Conservation (phyloP, 2,329 filamentous ascomycete species). For the Cladophialophora exuberans region DNA sequence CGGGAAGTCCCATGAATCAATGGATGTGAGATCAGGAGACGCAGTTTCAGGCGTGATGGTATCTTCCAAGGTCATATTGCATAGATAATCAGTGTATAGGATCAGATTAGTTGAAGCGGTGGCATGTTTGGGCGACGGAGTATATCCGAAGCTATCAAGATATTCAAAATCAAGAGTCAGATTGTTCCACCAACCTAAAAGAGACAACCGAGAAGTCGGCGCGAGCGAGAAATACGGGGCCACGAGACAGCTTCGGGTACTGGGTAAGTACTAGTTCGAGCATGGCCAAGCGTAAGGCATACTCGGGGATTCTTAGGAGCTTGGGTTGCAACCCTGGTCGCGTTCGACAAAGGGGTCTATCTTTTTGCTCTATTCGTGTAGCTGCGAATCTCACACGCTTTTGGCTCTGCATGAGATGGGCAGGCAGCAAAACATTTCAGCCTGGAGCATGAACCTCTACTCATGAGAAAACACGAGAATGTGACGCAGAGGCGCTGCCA, state of each 20-base stretch:
- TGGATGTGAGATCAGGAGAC: conserved; percentile 16
- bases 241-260: conserved; percentile 24
- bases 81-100: not conserved
- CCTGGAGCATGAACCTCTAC: conserved; percentile 16
- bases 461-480: conserved; percentile 16
- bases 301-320: conserved; percentile 11
- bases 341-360: no score
- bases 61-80: conserved; percentile 21
- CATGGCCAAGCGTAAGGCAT: conserved; percentile 27
- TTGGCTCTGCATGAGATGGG: not conserved
- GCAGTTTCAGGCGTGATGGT: conserved; percentile 8
- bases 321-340: not conserved
- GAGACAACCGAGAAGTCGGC: conserved; percentile 6
- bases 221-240: conserved; percentile 10
- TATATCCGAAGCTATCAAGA: conserved; percentile 4
- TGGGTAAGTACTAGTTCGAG: no score
- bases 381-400: no score
- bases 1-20: conserved; percentile 21
- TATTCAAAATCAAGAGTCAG: no score
- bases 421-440: conserved; percentile 26
- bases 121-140: conserved; percentile 8
- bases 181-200: not conserved
- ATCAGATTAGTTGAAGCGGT: conserved; percentile 1
- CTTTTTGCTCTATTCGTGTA: no score
- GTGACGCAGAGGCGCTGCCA: conserved; percentile 20